A percentile compares a stretch with the other conserved stretches of the same genome.
Conservation (phyloP, 768 basidiomycete genomes). For the Gautieria morchelliformis region DNA sequence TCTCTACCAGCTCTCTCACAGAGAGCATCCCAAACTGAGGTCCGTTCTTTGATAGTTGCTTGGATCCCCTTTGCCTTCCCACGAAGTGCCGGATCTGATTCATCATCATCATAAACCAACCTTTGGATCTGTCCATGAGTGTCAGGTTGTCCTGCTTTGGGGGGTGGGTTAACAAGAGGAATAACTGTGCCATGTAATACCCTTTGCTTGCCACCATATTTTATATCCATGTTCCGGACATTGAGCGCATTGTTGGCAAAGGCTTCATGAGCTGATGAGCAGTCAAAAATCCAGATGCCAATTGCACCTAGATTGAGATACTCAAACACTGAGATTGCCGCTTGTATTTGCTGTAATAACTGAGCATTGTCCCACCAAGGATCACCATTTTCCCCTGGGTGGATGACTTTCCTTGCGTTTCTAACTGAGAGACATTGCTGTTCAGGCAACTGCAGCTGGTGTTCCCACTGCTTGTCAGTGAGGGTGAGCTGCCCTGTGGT, state of each 20-base stretch:
- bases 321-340: background rate
- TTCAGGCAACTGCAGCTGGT: conserved; percentile 9
- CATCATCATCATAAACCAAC: conserved; percentile 26
- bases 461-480: conserved; percentile 7
- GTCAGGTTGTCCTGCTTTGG: conserved; percentile 20
- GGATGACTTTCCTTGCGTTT: background rate
- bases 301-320: background rate
- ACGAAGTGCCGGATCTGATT: conserved; percentile 16
- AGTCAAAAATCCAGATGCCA: background rate
- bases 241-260: conserved; percentile 29
- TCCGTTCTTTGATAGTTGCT: conserved; percentile 12
- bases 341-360: background rate
- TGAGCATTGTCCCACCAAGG: background rate
- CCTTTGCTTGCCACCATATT: conserved; percentile 29
- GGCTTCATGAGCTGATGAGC: conserved; percentile 10
- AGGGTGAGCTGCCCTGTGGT: conserved; percentile 12
- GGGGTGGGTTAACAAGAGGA: conserved; percentile 13
- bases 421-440: background rate
- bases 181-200: conserved; percentile 28
- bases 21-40: background rate
- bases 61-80: conserved; percentile 19
- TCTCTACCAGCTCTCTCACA: conserved; percentile 4
- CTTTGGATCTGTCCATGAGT: conserved; percentile 16
- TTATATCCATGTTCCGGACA: conserved; percentile 34
- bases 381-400: conserved; percentile 2